Percentiles rank a stretch among this genome's conserved stretches.
Evolutionary conservation across 495 filamentous ascomycete species (phyloP).

Genomic region (Pyronema omphalodes): DNA sequence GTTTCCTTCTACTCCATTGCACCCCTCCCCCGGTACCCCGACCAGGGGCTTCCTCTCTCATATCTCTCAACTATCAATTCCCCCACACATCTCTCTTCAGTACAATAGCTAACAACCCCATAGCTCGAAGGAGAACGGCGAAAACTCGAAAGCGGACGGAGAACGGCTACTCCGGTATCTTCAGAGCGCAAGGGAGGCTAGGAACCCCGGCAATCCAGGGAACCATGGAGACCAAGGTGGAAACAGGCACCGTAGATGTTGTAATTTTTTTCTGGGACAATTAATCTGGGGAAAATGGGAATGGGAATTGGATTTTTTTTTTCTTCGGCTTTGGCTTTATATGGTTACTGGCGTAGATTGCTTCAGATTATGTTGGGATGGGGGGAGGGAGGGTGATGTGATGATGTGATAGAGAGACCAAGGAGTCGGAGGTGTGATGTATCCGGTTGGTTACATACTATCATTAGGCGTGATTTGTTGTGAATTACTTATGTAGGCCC

Average conservation of each 20-base stretch:
- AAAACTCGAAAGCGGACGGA: constrained; percentile 17
- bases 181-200: constrained; percentile 20
- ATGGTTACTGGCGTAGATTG: too few relatives aligned
- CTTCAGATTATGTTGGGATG: too few relatives aligned
- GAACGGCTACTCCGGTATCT: constrained; percentile 16
- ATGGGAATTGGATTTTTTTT: background rate
- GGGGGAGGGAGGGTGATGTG: too few relatives aligned
- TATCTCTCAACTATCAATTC: too few relatives aligned
- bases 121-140: constrained; percentile 24
- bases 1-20: background rate
- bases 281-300: background rate
- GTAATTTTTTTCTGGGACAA: background rate
- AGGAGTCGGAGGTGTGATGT: too few relatives aligned
- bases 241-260: background rate
- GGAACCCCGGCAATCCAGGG: background rate
- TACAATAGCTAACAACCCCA: background rate
- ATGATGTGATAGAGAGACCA: too few relatives aligned
- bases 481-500: too few relatives aligned
- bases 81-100: background rate
- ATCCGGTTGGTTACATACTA: too few relatives aligned
- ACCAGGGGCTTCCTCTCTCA: background rate
- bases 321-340: too few relatives aligned
- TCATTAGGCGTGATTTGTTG: too few relatives aligned
- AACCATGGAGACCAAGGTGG: too few relatives aligned
- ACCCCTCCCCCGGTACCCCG: background rate